Conservation (phyloP, 1,284 basidiomycete species). For the Stereum hirsutum region DNA sequence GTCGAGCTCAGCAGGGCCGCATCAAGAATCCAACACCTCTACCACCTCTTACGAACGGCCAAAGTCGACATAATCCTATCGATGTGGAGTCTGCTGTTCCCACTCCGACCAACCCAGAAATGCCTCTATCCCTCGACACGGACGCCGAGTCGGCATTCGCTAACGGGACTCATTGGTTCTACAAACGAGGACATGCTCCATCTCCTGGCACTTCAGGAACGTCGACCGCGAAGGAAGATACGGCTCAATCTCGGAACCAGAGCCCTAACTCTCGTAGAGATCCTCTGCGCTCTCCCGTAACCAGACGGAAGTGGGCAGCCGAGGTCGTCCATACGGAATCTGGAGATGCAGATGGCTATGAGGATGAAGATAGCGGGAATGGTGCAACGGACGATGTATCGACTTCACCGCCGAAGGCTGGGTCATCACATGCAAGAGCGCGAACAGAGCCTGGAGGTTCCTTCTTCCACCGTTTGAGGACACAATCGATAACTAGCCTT, state of each 20-base stretch:
- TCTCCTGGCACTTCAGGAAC: slow-evolving; percentile 16
- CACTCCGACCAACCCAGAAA: slow-evolving; percentile 29
- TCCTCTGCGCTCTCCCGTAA: slow-evolving; percentile 28
- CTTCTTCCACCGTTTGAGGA: slow-evolving; percentile 34
- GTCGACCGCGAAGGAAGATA: slow-evolving; percentile 17
- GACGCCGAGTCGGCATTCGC: slow-evolving; percentile 31
- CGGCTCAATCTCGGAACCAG: no score
- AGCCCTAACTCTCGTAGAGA: slow-evolving; percentile 19
- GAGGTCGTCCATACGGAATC: slow-evolving; percentile 26
- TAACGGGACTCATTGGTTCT: slow-evolving; percentile 39
- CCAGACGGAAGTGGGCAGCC: slow-evolving; percentile 38
- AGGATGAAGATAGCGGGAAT: no score
- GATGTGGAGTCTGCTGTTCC: neutral
- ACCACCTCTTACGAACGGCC: slow-evolving; percentile 7
- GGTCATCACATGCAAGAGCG: slow-evolving; percentile 5
- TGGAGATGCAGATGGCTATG: slow-evolving; percentile 11
- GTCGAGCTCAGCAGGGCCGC: slow-evolving; percentile 35
- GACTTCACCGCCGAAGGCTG: slow-evolving; percentile 1
- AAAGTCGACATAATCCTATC: no score
- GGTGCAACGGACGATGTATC: no score
- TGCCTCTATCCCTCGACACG: slow-evolving; percentile 49
- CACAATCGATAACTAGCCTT: slow-evolving; percentile 39
- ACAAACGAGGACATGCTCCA: slow-evolving; percentile 21
- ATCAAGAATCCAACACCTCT: slow-evolving; percentile 11
- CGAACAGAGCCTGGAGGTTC: slow-evolving; percentile 20